Base-by-base conservation (phyloP, 2,329 filamentous ascomycete species). In the Nemania bipapillata region DNA sequence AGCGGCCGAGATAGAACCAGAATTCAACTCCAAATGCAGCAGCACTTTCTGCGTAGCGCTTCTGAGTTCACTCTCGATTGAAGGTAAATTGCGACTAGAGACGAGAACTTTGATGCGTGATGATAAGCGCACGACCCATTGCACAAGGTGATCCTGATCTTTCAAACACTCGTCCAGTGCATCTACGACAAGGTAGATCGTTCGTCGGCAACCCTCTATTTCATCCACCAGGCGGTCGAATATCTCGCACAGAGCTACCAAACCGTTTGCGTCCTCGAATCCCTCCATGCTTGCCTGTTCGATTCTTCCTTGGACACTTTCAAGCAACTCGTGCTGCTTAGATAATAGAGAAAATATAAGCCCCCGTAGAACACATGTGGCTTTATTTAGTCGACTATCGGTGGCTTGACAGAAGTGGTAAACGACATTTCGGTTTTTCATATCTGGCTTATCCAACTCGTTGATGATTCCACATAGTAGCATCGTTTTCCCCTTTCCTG, bases 401-500 rank as follows among this genome's bases (percentile, higher is more conserved):
- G 76, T 78, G 12, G 66, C 77, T 52, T 81, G 76, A 64, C 76
- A 81, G 71, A 81, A 79, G 63, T 80, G 81, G 65, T 71, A 80
- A 26, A 63, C 54, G 53, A 65, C 9, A 17, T 58, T 58, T 17
- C 47, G 7, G 24, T 22, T 2, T 1, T 15, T 11, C 6, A 0
- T 52, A 3, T 7, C 9, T 5, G 22, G 1, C 20, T 56, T 37
- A 20, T 65, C n/a, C 30, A 81, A 67, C 35, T 82, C 73, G 65
- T 81, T 60, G 47, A 83, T 78, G 45, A 83, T 79, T 3, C 80
- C 79, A 15, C 77, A 80, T 0, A 83, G 61, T 0, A 83, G 69
- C 80, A 84, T 83, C 0, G 81, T 84, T 70, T 84, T 84, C 2
- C 82, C 82, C 42, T 81, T 83, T 3, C 82, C 81, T 0, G 81